These are phyloP conservation scores for Fusarium continuum DNA, from an alignment of 2,329 filamentous ascomycete genomes.

Conservation along the genomic window DNA sequence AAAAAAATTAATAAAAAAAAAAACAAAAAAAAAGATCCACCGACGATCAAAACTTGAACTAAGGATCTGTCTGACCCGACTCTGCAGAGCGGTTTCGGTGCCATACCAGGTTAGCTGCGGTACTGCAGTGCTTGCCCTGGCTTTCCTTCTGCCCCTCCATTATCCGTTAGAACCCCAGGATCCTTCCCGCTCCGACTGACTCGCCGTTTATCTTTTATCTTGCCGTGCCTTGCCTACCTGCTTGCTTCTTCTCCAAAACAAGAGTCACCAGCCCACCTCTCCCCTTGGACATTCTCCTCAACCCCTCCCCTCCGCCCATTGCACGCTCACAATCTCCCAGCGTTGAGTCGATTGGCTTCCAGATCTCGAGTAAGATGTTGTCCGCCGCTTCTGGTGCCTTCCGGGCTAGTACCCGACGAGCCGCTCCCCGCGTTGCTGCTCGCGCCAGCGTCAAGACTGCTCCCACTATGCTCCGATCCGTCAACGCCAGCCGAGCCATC, in stretches of 20 bases:
- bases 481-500: conserved; percentile 41
- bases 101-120: background rate
- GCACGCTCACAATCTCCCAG: conserved; percentile 12
- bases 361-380: conserved; percentile 50
- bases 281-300: conserved; percentile 2
- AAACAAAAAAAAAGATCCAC: background rate
- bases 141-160: conserved; percentile 30
- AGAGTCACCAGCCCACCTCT: conserved; percentile 11
- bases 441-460: conserved; percentile 33
- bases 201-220: conserved; percentile 7
- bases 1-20: too few species aligned
- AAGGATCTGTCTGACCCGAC: too few species aligned
- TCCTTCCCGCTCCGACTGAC: background rate
- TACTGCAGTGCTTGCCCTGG: too few species aligned
- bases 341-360: conserved; percentile 38
- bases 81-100: background rate
- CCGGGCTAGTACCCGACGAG: conserved; percentile 56
- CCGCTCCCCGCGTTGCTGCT: conserved; percentile 45
- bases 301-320: conserved; percentile 10
- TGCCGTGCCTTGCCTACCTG: background rate
- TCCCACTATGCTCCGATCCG: conserved; percentile 39
- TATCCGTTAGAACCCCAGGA: conserved; percentile 6
- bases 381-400: conserved; percentile 54
- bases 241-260: conserved; percentile 22
- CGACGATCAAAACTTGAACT: background rate